Percentiles rank a stretch among this genome's conserved stretches.
Conservation (phyloP, 257 asterid genomes). For the Coffea eugenioides region DNA sequence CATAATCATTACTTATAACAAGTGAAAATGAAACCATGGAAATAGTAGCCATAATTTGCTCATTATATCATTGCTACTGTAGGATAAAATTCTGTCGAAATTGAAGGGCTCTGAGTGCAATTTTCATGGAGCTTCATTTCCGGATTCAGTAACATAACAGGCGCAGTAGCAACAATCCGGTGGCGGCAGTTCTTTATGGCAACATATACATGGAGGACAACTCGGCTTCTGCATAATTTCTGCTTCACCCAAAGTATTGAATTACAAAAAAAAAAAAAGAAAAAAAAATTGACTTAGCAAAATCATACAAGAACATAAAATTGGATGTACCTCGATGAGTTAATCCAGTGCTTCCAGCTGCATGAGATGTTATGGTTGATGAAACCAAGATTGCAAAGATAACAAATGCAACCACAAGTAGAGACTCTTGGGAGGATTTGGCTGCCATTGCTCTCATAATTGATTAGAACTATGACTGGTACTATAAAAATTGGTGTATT, state of each 20-base stretch:
- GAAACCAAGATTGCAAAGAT: background rate
- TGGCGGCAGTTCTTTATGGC: background rate
- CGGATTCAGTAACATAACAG: background rate
- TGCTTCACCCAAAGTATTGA: background rate
- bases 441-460: background rate
- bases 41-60: too few species aligned
- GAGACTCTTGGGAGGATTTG: background rate
- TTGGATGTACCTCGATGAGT: constrained; percentile 2
- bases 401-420: background rate
- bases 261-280: background rate
- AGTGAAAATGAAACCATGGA: too few species aligned
- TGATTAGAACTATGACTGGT: background rate
- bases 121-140: background rate
- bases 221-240: constrained; percentile 15
- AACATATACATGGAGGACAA: constrained; percentile 10
- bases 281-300: background rate
- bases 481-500: too few species aligned
- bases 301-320: background rate
- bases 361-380: background rate
- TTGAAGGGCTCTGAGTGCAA: background rate
- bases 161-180: constrained; percentile 12
- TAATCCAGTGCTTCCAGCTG: background rate
- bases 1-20: too few species aligned
- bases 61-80: too few species aligned
- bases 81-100: background rate